phyloP scores from a whole-genome alignment of 1,139 yeast genomes.

The Meyerozyma carpophila region DNA sequence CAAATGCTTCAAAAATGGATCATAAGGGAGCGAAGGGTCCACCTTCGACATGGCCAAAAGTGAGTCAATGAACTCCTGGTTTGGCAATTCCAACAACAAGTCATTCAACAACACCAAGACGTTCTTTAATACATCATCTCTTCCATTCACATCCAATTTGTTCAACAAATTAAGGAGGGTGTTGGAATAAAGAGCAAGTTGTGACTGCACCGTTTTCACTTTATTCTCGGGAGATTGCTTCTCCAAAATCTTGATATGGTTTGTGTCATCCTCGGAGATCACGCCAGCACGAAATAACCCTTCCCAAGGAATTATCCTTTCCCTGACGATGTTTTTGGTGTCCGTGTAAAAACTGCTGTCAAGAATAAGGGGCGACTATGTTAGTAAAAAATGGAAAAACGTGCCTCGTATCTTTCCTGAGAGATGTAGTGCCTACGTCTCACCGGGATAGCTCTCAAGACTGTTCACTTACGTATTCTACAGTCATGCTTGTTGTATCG shows the following conservation, averaged over 20 bases:
- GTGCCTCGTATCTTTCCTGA: background rate
- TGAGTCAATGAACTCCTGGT: constrained; percentile 36
- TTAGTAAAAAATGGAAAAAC: constrained; percentile 4
- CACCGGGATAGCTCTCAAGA: background rate
- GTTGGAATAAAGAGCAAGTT: constrained; percentile 51
- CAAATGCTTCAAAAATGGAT: constrained; percentile 51
- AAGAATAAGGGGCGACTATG: constrained; percentile 26
- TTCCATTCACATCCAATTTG: constrained; percentile 36
- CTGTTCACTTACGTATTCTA: constrained; percentile 14
- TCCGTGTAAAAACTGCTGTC: constrained; percentile 72
- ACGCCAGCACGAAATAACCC: constrained; percentile 77
- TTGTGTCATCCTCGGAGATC: constrained; percentile 61
- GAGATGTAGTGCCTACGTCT: background rate
- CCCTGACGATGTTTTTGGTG: constrained; percentile 66
- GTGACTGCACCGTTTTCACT: constrained; percentile 33
- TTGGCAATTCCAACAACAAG: constrained; percentile 42
- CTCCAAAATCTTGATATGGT: constrained; percentile 60
- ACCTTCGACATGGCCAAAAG: constrained; percentile 41
- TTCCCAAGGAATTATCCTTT: constrained; percentile 90
- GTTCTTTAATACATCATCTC: constrained; percentile 73
- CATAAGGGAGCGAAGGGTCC: constrained; percentile 49
- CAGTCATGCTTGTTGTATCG: constrained; percentile 10
- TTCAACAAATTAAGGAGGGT: constrained; percentile 53
- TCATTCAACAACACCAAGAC: constrained; percentile 67
- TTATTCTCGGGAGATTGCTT: constrained; percentile 40